Evolutionary conservation across 202 grass and related monocot genomes (phyloP), one percentile per base, ranked within the genome.

Genomic region (Bolboschoenoplectus hybrid): DNA sequence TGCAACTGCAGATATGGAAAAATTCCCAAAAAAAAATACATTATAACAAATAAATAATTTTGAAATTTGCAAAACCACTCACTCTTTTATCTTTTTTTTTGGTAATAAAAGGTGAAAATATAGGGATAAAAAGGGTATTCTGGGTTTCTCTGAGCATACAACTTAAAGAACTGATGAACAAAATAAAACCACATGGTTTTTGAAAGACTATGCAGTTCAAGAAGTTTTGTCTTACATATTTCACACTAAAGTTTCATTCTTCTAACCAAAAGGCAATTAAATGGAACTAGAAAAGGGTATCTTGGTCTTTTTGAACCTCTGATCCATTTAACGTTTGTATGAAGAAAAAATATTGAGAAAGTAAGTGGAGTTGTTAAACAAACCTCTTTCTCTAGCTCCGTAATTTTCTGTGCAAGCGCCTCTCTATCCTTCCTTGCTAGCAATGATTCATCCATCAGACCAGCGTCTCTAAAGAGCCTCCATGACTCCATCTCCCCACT

Each of bases 341-440:
- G 7, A 69, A 7, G 14, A 26, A 26, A 40, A 77, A 40, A 72
- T 72, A 58, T 58, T 55, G 50, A 20, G 44, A 75, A 3, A 50
- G 78, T 74, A 70, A 85, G n/a, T 74, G 70, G n/a, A 62, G 56
- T 58, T 7, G 49, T 44, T n/a, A 80, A 12, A 80, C 51, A 57
- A 67, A 98, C 93, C 93, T 96, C 96, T 83, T 91, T 85, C 61
- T 98, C 93, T 38, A 96, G 86, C 50, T 96, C 90, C 16, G 83
- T 46, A 9, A 88, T 87, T 84, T 86, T 94, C 83, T 91, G 87
- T 6, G 85, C 86, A 39, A 90, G 85, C 8, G 89, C 88, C 65
- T 92, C 90, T 85, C 89, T 94, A 50, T 92, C 96, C 85, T 96
- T 98, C 41, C 86, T 92, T 47, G 91, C 89, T 17, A 92, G 67